Evolutionary conservation across 2,329 filamentous ascomycete species (phyloP), one percentile per base, ranked within the genome.

Genomic region (Thermomyces lanuginosus): DNA sequence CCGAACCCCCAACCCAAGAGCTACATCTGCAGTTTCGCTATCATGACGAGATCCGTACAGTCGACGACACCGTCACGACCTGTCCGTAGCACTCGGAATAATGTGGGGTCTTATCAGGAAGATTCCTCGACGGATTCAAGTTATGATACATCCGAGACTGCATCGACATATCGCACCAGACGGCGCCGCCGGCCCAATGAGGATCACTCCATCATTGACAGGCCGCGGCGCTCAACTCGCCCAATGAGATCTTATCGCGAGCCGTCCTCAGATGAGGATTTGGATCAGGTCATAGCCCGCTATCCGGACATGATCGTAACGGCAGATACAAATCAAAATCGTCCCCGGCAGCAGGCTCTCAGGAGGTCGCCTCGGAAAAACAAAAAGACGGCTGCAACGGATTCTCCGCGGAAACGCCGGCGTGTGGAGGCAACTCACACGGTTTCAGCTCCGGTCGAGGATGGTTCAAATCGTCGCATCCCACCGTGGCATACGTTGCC

Each of bases 401-500:
- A 15, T 22, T 39, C 22, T 20, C 36, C 24, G 25, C 28, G 24
- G 25, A 37, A 33, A 30, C 25, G 19, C 21, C 34, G 22, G 20
- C 27, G 24, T 22, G 24, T 13, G n/a, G 24, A 27, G 7, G 35
- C 42, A 3, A 25, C 29, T 15, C 22, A 31, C 1, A 25, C 38
- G 7, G 14, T 43, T 6, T 43, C 46, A 12, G 13, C 15, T 12
- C 10, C 24, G 3, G 19, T 19, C 8, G 22, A 23, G 12, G 30
- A 21, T 31, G 40, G 55, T 5, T 39, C 51, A 4, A n/a, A n/a
- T n/a, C n/a, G n/a, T n/a, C n/a, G n/a, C n/a, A 63, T 69, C 24
- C 66, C 66, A 8, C 52, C 63, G 20, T 78, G 68, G 69, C 56
- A 61, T 31, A 62, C 58, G 12, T 60, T 82, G 12, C 72, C 76